Percentiles rank a stretch among this genome's conserved stretches.
Conservation (phyloP, 805 yeast species). For the Pichia membranifaciens region DNA sequence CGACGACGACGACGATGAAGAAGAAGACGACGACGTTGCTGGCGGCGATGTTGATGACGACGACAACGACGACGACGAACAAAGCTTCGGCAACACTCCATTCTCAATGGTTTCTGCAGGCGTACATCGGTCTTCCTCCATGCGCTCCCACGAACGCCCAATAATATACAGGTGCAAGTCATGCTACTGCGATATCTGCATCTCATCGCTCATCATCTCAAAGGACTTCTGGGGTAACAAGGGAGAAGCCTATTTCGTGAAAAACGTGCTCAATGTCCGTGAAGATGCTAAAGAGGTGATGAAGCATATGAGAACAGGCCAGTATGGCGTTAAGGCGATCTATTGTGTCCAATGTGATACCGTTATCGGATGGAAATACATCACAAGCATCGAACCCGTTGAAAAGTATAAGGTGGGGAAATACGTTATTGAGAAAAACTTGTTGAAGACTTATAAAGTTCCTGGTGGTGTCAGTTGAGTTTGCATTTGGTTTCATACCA, state of each 20-base stretch:
- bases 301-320: conserved; percentile 31
- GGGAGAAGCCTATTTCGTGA: conserved; percentile 31
- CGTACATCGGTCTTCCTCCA: background rate
- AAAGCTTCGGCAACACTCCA: background rate
- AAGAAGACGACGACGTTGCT: conserved; percentile 1
- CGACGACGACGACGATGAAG: background rate
- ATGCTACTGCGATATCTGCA: conserved; percentile 32
- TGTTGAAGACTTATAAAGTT: conserved; percentile 7
- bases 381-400: conserved; percentile 24
- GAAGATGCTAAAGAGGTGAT: conserved; percentile 16
- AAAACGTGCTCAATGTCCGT: conserved; percentile 26
- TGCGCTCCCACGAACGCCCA: background rate
- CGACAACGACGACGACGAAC: background rate
- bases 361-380: conserved; percentile 32
- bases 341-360: conserved; percentile 29
- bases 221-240: conserved; percentile 30
- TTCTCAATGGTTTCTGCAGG: background rate
- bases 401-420: conserved; percentile 32
- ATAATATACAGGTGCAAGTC: conserved; percentile 27
- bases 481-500: too few relatives aligned
- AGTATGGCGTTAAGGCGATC: conserved; percentile 26
- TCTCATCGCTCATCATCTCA: conserved; percentile 25
- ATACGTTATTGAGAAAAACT: conserved; percentile 29
- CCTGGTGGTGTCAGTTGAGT: background rate
- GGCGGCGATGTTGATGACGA: conserved; percentile 2